phyloP scores from a whole-genome alignment of 2,329 filamentous ascomycete species.

The Fusarium hainanense region DNA sequence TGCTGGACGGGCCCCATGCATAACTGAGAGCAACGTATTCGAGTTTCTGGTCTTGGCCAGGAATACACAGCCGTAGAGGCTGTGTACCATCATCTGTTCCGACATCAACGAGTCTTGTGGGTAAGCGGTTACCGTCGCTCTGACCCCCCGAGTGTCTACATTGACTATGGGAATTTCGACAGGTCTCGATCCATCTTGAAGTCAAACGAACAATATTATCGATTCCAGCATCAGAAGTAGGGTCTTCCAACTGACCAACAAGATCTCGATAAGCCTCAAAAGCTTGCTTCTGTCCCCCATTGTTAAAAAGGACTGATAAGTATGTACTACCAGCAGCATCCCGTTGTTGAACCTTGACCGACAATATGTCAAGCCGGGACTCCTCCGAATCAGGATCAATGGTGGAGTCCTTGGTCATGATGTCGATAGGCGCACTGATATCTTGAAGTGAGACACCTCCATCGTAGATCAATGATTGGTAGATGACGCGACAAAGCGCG shows the following conservation, averaged over 20 bases:
- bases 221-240: neutral
- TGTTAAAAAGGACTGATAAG: neutral
- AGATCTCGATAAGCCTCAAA: neutral
- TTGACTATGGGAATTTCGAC: neutral
- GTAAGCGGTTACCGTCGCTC: fast-evolving
- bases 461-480: neutral
- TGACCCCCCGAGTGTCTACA: too few species aligned
- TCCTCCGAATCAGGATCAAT: neutral
- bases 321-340: neutral
- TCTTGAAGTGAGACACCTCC: neutral
- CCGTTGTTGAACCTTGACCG: neutral
- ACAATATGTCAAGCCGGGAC: neutral
- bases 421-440: neutral
- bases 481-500: neutral
- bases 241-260: neutral
- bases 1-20: neutral
- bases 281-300: neutral
- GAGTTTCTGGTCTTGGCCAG: neutral
- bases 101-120: neutral
- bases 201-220: neutral
- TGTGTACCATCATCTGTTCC: neutral
- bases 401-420: neutral
- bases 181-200: neutral
- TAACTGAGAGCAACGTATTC: neutral
- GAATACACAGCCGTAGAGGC: neutral